phyloP scores from a whole-genome alignment of 2,329 filamentous ascomycete genomes.

The Xylariaceae sp. region DNA sequence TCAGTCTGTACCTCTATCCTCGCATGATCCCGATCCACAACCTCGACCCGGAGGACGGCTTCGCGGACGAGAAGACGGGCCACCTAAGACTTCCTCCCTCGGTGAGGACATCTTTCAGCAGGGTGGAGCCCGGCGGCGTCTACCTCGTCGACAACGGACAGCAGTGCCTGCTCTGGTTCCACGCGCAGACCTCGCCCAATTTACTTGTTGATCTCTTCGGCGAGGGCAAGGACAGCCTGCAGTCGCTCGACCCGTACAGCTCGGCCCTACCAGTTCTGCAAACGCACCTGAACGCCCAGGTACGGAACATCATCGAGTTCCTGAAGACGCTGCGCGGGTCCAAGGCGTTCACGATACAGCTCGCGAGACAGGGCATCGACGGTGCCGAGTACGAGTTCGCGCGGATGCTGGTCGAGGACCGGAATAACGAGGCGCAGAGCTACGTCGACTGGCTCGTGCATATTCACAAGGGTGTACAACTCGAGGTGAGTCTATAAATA shows the following conservation, averaged over 20 bases:
- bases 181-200: constrained; percentile 87
- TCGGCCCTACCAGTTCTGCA: constrained; percentile 77
- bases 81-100: constrained; percentile 78
- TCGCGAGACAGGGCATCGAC: constrained; percentile 87
- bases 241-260: constrained; percentile 73
- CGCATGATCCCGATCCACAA: constrained; percentile 90
- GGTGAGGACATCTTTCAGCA: constrained; percentile 77
- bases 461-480: constrained; percentile 84
- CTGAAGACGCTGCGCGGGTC: constrained; percentile 73
- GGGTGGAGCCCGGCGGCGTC: constrained; percentile 85
- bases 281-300: constrained; percentile 90
- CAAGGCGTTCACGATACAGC: constrained; percentile 82
- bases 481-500: constrained; percentile 58
- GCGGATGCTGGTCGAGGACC: constrained; percentile 81
- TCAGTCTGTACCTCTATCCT: constrained; percentile 90
- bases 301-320: constrained; percentile 88
- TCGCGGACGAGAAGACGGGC: constrained; percentile 79
- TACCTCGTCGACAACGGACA: constrained; percentile 97
- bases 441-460: constrained; percentile 99
- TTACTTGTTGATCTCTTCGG: constrained; percentile 88
- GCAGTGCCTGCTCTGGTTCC: constrained; percentile 85
- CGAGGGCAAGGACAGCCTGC: constrained; percentile 62
- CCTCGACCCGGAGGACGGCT: constrained; percentile 80
- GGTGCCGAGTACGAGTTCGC: constrained; percentile 97
- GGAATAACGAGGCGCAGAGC: constrained; percentile 95